phyloP scores from a whole-genome alignment of 352 stramenopile species.

The Phytophthora cryptogea region DNA sequence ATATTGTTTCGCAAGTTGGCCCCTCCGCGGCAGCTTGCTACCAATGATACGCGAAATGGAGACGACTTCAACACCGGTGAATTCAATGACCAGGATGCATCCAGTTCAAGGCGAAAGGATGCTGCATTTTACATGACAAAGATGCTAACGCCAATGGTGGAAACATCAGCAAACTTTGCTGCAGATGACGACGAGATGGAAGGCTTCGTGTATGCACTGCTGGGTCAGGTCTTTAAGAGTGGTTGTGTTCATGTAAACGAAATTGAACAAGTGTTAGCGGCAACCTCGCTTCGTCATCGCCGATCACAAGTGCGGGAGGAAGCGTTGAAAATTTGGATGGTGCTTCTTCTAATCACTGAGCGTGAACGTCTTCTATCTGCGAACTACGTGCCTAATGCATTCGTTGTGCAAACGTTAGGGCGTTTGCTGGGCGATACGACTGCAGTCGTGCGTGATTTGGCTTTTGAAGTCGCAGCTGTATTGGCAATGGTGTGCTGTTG shows the following conservation, averaged over 20 bases:
- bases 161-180: constrained; percentile 57
- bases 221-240: constrained; percentile 42
- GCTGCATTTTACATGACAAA: constrained; percentile 43
- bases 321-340: constrained; percentile 60
- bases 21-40: constrained; percentile 12
- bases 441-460: constrained; percentile 42
- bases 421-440: constrained; percentile 57
- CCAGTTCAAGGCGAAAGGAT: constrained; percentile 4
- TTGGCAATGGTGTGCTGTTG: constrained; percentile 32
- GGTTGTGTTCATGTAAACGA: constrained; percentile 21
- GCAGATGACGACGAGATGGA: constrained; percentile 59
- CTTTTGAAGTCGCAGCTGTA: constrained; percentile 50
- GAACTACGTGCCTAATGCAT: constrained; percentile 25
- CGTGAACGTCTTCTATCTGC: constrained; percentile 24
- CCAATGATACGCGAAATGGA: constrained; percentile 2
- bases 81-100: not conserved
- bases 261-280: constrained; percentile 34
- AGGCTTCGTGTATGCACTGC: constrained; percentile 34
- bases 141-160: constrained; percentile 52
- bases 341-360: constrained; percentile 43
- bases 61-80: not conserved
- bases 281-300: constrained; percentile 50
- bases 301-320: constrained; percentile 66
- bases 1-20: constrained; percentile 56
- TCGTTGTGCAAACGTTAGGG: constrained; percentile 44